Conservation (phyloP, 176 grass and related monocot genomes). For the Zea luxurians region DNA sequence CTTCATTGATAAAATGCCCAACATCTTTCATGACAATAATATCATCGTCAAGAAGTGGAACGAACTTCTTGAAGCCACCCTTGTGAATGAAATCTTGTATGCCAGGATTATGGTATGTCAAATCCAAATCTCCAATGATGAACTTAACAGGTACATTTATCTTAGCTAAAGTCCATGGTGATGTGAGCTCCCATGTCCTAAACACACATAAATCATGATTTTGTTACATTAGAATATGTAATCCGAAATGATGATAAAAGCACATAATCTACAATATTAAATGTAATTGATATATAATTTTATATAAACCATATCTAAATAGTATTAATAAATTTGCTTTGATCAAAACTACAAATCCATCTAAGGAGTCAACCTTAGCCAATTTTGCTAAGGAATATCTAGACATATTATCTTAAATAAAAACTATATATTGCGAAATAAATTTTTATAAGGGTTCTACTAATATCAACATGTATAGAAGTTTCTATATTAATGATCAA, state of each 20-base stretch:
- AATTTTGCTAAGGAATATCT: neutral
- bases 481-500: neutral
- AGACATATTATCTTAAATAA: neutral
- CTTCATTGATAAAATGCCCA: slow-evolving; percentile 64
- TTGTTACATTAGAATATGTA: neutral
- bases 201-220: neutral
- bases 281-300: neutral
- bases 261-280: neutral
- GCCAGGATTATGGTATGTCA: slow-evolving; percentile 57
- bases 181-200: slow-evolving; percentile 66
- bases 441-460: neutral
- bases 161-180: slow-evolving; percentile 51
- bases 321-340: neutral
- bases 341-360: neutral
- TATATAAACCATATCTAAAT: neutral
- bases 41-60: slow-evolving; percentile 56
- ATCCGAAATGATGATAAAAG: neutral
- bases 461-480: neutral
- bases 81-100: slow-evolving; percentile 62
- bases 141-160: slow-evolving; percentile 65
- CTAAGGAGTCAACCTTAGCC: neutral
- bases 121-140: slow-evolving; percentile 61
- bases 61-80: slow-evolving; percentile 59
- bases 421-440: neutral
- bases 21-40: slow-evolving; percentile 58